Conservation (phyloP, 2,329 filamentous ascomycete genomes). For the Fusarium clavum region DNA sequence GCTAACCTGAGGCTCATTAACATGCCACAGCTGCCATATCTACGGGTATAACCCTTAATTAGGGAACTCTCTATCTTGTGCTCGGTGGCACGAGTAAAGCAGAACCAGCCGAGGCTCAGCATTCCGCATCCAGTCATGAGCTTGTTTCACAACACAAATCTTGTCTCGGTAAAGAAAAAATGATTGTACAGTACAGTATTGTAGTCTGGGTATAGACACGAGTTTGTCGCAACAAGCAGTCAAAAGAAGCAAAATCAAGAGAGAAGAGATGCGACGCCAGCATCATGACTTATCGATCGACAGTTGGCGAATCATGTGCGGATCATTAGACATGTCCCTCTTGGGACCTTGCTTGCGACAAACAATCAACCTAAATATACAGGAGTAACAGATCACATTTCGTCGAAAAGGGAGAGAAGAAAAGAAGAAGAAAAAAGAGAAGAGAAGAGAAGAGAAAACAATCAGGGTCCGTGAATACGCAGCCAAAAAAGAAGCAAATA, state of each 20-base stretch:
- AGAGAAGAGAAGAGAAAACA: slow-evolving; percentile 12
- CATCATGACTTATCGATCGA: slow-evolving; percentile 7
- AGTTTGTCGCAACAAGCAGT: slow-evolving; percentile 10
- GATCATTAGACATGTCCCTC: background rate
- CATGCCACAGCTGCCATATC: slow-evolving; percentile 21
- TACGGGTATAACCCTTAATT: background rate
- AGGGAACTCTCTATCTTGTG: background rate
- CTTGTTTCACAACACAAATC: slow-evolving; percentile 9
- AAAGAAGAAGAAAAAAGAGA: background rate
- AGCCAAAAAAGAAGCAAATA: slow-evolving; percentile 15
- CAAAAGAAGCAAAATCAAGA: slow-evolving; percentile 23
- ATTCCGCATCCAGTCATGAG: slow-evolving; percentile 12
- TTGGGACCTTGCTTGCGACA: background rate
- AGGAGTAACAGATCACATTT: slow-evolving; percentile 25
- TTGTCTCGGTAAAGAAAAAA: slow-evolving; percentile 16
- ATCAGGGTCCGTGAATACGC: background rate
- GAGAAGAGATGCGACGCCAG: slow-evolving; percentile 6
- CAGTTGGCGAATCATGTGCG: slow-evolving; percentile 2
- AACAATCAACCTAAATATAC: background rate
- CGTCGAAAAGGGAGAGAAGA: background rate
- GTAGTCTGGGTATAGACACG: slow-evolving; percentile 10
- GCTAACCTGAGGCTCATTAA: slow-evolving; percentile 27
- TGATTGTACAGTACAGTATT: background rate
- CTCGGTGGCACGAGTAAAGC: slow-evolving; percentile 16
- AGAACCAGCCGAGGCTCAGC: slow-evolving; percentile 25